phyloP scores from a whole-genome alignment of 2,329 filamentous ascomycete species.

The Gliomastix tumulicola region DNA sequence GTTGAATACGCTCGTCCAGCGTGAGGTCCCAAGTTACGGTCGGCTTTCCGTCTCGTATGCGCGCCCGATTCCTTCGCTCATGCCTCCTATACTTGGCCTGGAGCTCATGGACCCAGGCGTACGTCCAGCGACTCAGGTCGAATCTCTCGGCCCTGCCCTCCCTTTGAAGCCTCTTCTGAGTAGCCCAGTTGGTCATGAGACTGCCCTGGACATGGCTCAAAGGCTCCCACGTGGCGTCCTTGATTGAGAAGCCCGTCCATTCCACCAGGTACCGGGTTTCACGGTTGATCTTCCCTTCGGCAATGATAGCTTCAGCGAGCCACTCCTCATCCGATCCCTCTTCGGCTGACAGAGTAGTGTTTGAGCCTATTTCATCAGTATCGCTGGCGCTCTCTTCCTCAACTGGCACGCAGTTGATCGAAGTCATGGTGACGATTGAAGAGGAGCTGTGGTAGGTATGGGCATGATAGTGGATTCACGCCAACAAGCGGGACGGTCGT shows the following conservation, averaged over 20 bases:
- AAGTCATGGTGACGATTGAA: too few species aligned
- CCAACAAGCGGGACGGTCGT: too few species aligned
- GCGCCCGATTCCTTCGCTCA: constrained; percentile 33
- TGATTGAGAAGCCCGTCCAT: constrained; percentile 26
- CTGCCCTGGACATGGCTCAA: constrained; percentile 28
- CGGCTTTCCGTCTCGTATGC: constrained; percentile 26
- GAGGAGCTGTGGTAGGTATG: too few species aligned
- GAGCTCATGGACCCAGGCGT: constrained; percentile 18
- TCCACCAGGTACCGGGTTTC: constrained; percentile 22
- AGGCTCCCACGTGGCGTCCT: constrained; percentile 44
- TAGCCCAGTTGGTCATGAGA: constrained; percentile 34
- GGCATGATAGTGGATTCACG: too few species aligned
- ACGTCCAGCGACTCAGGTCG: constrained; percentile 27
- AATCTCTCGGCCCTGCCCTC: constrained; percentile 24
- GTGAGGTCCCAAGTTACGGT: constrained; percentile 11
- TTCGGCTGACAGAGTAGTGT: constrained; percentile 1
- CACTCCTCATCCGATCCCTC: constrained; percentile 36
- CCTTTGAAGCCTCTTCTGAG: constrained; percentile 25
- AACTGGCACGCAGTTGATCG: too few species aligned
- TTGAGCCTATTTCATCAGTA: neutral
- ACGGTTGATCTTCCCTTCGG: constrained; percentile 26
- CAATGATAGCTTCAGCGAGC: constrained; percentile 43
- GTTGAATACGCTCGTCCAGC: constrained; percentile 12
- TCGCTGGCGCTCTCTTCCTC: too few species aligned
- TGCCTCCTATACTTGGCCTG: constrained; percentile 27